These are phyloP conservation scores for Penicillium malachiteum DNA, from an alignment of 495 filamentous ascomycete genomes.

Conservation along the genomic window DNA sequence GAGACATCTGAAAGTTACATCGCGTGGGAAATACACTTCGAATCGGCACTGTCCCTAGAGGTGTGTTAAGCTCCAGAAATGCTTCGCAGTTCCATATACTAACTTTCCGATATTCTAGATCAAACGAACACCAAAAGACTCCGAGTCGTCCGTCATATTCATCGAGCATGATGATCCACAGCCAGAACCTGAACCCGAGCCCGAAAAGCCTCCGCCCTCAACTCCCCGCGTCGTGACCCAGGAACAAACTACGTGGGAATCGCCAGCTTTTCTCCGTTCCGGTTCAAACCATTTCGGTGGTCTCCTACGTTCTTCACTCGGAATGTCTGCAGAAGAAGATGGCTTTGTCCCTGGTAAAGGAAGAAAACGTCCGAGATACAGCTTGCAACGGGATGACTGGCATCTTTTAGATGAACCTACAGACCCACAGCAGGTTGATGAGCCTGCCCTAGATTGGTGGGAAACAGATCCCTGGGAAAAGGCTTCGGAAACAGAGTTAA, in stretches of 20 bases:
- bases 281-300: constrained; percentile 60
- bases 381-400: constrained; percentile 66
- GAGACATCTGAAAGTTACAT: constrained; percentile 65
- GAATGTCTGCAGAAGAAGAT: constrained; percentile 72
- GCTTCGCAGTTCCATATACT: too few species aligned
- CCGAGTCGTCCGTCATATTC: constrained; percentile 33
- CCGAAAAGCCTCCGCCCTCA: constrained; percentile 20
- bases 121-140: constrained; percentile 26
- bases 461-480: constrained; percentile 39
- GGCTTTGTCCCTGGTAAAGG: constrained; percentile 60
- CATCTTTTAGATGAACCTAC: constrained; percentile 64
- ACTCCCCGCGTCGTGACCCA: constrained; percentile 23
- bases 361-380: constrained; percentile 73
- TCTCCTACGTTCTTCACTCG: constrained; percentile 55
- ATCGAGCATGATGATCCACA: constrained; percentile 43
- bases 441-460: constrained; percentile 23
- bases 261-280: constrained; percentile 74
- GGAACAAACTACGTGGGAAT: constrained; percentile 50
- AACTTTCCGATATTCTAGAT: constrained; percentile 24
- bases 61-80: constrained; percentile 32
- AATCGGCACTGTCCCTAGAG: constrained; percentile 57
- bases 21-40: constrained; percentile 71
- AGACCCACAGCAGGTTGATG: constrained; percentile 57
- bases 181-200: constrained; percentile 11
- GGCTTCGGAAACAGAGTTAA: constrained; percentile 10